Conservation (phyloP, 768 basidiomycete species). For the Agaricus subrufescens region DNA sequence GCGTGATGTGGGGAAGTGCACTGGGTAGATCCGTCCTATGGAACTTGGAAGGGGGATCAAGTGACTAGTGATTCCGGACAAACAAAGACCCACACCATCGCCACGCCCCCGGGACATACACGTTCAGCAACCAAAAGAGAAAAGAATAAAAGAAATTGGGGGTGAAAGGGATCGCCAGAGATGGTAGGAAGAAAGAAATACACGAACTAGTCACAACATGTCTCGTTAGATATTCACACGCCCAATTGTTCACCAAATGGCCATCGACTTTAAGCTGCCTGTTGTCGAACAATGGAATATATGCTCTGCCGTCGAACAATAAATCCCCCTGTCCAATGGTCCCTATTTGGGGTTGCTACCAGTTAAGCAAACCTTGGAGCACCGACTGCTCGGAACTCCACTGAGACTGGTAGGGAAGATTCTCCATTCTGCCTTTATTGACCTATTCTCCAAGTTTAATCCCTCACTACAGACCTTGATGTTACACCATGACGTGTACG, state of each 20-base stretch:
- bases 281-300: background rate
- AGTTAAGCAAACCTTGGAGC: too few relatives aligned
- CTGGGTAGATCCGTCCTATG: background rate
- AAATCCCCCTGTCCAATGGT: too few relatives aligned
- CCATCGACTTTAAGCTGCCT: background rate
- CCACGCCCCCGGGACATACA: background rate
- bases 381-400: too few relatives aligned
- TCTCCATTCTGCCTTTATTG: too few relatives aligned
- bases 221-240: background rate
- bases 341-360: too few relatives aligned
- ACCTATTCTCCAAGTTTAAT: too few relatives aligned
- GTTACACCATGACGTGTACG: too few relatives aligned
- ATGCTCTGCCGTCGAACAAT: too few relatives aligned
- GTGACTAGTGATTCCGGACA: background rate
- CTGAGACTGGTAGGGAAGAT: too few relatives aligned
- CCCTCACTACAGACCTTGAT: too few relatives aligned
- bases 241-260: background rate
- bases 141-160: background rate
- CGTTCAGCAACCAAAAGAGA: background rate
- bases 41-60: background rate
- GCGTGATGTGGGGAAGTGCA: conserved; percentile 1
- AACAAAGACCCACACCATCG: background rate
- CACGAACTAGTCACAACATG: background rate
- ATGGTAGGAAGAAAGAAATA: conserved; percentile 2
- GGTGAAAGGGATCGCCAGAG: conserved; percentile 3